Base-by-base conservation (phyloP, 2,329 filamentous ascomycete species). In the Grosmannia huntii region DNA sequence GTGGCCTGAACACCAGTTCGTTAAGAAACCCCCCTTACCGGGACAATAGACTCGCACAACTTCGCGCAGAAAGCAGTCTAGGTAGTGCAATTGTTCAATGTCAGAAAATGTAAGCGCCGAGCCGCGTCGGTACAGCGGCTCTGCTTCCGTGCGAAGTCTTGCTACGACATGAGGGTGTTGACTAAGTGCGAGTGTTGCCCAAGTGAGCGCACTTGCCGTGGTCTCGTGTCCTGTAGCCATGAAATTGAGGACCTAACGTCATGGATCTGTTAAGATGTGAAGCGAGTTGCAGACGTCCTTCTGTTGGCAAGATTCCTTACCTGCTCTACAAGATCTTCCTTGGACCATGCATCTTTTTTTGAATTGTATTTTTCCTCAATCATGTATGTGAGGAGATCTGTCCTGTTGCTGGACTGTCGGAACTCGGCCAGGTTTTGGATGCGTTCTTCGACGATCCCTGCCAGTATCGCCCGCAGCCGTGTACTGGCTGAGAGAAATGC, bases 51-150 rank as follows among this genome's bases (percentile, higher is more conserved):
- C 19, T 11, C 72, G 65, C 5, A 73, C 59, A 3, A 68, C 60
- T 58, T 74, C 72, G 28, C 65, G 66, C 25, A 69, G 56, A 59
- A 74, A 71, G 36, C 68, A 67, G 59, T 71, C 62, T 7, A 73
- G 60, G 60, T 71, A 73, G 0, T 62, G 64, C 3, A 73, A 61
- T 4, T 46, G 59, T 11, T 63, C 62, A 21, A 62, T 58, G 10
- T 57, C 55, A 12, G 21, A 48, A 23, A 57, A 56, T 4, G 33
- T 19, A 1, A 63, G 60, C 4, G 36, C 33, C n/a, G n/a, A 46
- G 16, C 6, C 41, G 19, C 36, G 41, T 7, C 10, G 11, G 10
- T 12, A 25, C 21, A 49, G 46, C n/a, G 46, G n/a, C n/a, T 10
- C n/a, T 14, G 46, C 46, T 5, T 49, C 46, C 9, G 46, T 21